Percentiles rank a stretch among this genome's conserved stretches.
These are phyloP conservation scores for Eucalyptus regnans DNA, from an alignment of 345 rosid species.

Conservation along the genomic window DNA sequence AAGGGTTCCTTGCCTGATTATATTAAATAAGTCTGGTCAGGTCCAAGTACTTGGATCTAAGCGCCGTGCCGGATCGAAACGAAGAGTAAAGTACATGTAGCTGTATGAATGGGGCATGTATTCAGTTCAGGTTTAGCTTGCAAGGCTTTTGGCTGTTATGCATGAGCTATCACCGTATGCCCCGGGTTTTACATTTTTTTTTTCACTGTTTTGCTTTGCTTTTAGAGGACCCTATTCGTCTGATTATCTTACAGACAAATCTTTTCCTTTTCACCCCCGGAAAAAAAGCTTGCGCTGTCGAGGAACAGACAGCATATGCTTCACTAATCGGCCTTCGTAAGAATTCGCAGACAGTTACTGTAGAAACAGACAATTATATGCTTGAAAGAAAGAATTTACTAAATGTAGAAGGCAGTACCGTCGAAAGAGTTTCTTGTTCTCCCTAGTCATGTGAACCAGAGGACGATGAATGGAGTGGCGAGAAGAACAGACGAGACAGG, in stretches of 20 bases:
- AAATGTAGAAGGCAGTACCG: not conserved
- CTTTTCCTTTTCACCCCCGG: not conserved
- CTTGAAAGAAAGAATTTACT: not conserved
- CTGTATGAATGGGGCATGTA: not conserved
- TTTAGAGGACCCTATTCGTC: not conserved
- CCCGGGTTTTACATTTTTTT: not conserved
- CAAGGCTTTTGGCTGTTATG: not conserved
- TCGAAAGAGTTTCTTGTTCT: not conserved
- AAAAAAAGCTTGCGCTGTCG: not conserved
- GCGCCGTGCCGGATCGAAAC: not conserved
- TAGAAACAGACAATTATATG: not conserved
- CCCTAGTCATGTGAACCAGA: not conserved
- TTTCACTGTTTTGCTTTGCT: not conserved
- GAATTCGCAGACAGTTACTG: not conserved
- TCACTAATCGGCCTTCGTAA: not conserved
- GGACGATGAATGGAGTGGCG: not conserved
- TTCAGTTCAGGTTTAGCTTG: not conserved
- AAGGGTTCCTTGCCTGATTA: not conserved
- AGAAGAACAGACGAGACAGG: not conserved
- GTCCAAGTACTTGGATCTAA: not conserved
- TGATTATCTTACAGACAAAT: not conserved
- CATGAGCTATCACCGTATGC: not conserved
- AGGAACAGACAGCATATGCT: not conserved
- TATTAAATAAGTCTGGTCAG: not conserved
- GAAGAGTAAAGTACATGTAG: not conserved